Evolutionary conservation across 257 asterid species (phyloP).

Genomic region (Solanum chilense): DNA sequence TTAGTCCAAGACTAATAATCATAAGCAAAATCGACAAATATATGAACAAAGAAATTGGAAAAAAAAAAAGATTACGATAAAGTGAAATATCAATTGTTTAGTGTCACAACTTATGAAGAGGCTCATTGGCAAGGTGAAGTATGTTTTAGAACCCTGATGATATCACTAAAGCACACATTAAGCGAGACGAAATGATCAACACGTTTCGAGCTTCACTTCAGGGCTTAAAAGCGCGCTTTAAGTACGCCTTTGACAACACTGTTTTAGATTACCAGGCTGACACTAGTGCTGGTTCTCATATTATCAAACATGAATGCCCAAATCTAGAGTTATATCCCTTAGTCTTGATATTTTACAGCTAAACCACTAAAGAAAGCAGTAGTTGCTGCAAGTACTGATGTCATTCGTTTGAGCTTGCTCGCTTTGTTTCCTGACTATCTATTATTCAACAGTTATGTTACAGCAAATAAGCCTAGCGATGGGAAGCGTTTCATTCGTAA

Average conservation of each 20-base stretch:
- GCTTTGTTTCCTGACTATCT: not conserved
- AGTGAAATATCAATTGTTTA: not conserved
- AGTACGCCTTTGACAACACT: not conserved
- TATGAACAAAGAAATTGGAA: not conserved
- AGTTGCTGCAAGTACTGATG: not conserved
- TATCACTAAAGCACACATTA: not conserved
- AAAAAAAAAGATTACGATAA: too few relatives aligned
- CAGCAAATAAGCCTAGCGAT: conserved; percentile 42
- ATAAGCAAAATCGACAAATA: too few relatives aligned
- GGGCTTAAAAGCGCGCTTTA: not conserved
- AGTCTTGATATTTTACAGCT: not conserved
- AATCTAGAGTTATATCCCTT: not conserved
- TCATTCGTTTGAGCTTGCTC: not conserved
- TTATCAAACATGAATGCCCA: not conserved
- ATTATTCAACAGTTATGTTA: conserved; percentile 36
- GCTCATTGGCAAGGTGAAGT: not conserved
- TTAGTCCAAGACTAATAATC: not conserved
- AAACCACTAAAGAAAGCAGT: not conserved
- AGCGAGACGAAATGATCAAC: not conserved
- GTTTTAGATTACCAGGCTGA: not conserved
- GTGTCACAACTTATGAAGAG: not conserved
- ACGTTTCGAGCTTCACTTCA: not conserved
- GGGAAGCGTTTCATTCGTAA: conserved; percentile 65
- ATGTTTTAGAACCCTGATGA: not conserved
- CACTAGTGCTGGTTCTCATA: not conserved